phyloP scores from a whole-genome alignment of 208 protist species.

The Acanthamoeba polyphaga region DNA sequence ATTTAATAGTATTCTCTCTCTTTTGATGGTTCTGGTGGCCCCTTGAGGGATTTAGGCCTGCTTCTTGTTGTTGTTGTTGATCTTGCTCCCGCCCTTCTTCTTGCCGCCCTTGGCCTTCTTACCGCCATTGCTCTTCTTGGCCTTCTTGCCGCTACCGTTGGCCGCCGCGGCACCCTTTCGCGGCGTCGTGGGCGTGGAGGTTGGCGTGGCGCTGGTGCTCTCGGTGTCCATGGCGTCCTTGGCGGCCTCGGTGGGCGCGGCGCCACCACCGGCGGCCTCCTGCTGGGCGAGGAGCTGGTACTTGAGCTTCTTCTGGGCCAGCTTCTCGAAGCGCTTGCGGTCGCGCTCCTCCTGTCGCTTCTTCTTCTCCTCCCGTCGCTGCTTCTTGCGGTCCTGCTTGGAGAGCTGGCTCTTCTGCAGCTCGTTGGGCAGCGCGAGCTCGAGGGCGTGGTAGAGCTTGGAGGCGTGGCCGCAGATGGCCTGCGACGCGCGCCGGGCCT shows the following conservation, averaged over 20 bases:
- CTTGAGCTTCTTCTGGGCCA: slow-evolving; percentile 40
- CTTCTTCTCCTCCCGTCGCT: slow-evolving; percentile 54
- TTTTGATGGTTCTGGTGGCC: neutral
- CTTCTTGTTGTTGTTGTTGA: slow-evolving; percentile 6
- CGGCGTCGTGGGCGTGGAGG: neutral
- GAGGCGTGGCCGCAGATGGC: slow-evolving; percentile 29
- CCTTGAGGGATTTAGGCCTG: neutral
- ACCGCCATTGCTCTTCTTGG: neutral
- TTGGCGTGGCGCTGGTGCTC: neutral
- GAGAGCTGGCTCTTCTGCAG: slow-evolving; percentile 66
- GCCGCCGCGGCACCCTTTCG: neutral
- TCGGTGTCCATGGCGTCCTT: slow-evolving; percentile 32
- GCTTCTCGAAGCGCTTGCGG: slow-evolving; percentile 44
- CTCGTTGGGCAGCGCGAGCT: neutral
- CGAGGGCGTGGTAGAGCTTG: slow-evolving; percentile 34
- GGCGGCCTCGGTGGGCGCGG: neutral
- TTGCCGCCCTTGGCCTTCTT: neutral
- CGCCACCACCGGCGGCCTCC: slow-evolving; percentile 5
- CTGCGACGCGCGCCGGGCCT: neutral
- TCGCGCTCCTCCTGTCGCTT: slow-evolving; percentile 71
- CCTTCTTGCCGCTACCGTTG: neutral
- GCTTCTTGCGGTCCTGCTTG: slow-evolving; percentile 61
- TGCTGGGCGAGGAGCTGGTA: slow-evolving; percentile 59
- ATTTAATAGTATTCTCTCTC: neutral
- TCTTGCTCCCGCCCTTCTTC: slow-evolving; percentile 11